Percentiles rank a stretch among this genome's conserved stretches.
These are phyloP conservation scores for Cucurbita maxima DNA, from an alignment of 306 rosid species.

Conservation along the genomic window DNA sequence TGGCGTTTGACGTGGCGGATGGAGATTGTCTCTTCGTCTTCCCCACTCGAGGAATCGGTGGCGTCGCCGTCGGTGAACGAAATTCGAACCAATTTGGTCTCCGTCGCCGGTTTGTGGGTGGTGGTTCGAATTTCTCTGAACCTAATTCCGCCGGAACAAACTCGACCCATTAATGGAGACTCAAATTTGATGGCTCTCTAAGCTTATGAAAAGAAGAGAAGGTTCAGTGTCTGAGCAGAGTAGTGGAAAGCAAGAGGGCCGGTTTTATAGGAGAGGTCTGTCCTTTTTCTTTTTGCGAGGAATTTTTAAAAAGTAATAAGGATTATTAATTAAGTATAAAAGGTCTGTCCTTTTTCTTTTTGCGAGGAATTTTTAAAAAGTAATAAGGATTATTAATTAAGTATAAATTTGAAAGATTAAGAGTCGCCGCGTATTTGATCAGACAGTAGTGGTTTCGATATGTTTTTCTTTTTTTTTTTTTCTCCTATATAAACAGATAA, in stretches of 20 bases:
- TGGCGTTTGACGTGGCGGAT: constrained; percentile 13
- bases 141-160: neutral
- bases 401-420: neutral
- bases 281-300: neutral
- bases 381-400: neutral
- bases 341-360: neutral
- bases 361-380: too few relatives aligned
- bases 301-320: too few relatives aligned
- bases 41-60: constrained; percentile 45
- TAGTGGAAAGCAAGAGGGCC: constrained; percentile 5
- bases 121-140: constrained; percentile 13
- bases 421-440: constrained; percentile 5
- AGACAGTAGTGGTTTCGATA: neutral
- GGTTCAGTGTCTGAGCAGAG: neutral
- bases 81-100: constrained; percentile 24
- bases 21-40: constrained; percentile 8
- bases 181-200: neutral
- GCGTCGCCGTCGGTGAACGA: constrained; percentile 29
- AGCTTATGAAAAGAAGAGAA: neutral
- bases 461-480: too few relatives aligned
- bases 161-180: neutral
- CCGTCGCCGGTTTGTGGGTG: constrained; percentile 10
- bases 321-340: neutral
- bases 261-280: constrained; percentile 16
- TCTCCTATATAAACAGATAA: too few relatives aligned